phyloP scores from a whole-genome alignment of 1,284 basidiomycete genomes.

The Schizophyllum commune region DNA sequence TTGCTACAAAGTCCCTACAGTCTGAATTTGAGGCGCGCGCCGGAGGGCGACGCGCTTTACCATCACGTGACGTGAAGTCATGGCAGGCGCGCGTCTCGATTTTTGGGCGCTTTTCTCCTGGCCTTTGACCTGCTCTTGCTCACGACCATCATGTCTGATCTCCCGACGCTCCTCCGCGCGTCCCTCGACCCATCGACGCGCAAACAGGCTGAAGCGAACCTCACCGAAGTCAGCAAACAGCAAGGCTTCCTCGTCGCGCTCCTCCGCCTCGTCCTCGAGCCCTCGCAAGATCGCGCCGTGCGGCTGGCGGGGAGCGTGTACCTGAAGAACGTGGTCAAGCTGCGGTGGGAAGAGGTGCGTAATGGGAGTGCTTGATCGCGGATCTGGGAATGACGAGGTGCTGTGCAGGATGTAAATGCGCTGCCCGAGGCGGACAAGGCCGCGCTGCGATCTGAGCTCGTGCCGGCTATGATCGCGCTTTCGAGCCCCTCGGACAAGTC shows the following conservation, averaged over 20 bases:
- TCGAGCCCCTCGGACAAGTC: conserved; percentile 59
- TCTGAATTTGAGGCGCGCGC: background rate
- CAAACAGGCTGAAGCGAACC: conserved; percentile 74
- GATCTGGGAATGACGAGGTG: conserved; percentile 33
- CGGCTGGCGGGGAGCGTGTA: conserved; percentile 80
- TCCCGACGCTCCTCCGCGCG: conserved; percentile 58
- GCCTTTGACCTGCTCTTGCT: conserved; percentile 1
- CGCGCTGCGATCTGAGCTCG: conserved; percentile 58
- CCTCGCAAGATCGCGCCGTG: conserved; percentile 59
- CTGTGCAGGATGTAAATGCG: conserved; percentile 42
- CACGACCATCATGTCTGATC: conserved; percentile 46
- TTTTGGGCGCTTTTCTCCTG: background rate
- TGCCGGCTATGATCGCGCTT: conserved; percentile 78
- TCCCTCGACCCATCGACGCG: conserved; percentile 70
- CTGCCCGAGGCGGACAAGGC: conserved; percentile 62
- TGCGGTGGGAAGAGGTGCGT: conserved; percentile 82
- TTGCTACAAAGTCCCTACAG: no score
- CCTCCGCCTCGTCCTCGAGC: conserved; percentile 65
- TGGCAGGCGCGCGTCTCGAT: background rate
- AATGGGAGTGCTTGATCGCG: conserved; percentile 12
- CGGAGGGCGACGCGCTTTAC: background rate
- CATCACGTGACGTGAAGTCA: background rate
- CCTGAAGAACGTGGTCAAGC: conserved; percentile 83
- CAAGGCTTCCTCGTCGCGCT: conserved; percentile 74
- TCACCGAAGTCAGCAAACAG: conserved; percentile 61